phyloP scores from a whole-genome alignment of 2,329 filamentous ascomycete species.

The Coniochaeta pulveracea region DNA sequence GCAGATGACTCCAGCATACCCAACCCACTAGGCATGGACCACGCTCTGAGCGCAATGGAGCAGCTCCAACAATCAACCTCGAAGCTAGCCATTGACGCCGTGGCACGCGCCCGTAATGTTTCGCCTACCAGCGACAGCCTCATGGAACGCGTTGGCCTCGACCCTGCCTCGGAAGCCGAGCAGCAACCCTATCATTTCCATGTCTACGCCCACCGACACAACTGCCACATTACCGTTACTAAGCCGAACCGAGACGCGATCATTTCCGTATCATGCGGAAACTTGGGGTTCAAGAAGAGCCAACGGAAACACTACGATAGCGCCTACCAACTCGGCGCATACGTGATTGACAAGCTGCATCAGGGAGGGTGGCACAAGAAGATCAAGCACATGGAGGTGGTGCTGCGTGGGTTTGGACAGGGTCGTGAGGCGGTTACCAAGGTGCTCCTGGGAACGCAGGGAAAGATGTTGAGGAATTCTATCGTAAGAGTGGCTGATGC shows the following conservation, averaged over 20 bases:
- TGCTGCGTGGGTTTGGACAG: constrained; percentile 73
- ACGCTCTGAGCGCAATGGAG: constrained; percentile 3
- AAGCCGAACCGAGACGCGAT: constrained; percentile 70
- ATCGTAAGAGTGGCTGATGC: constrained; percentile 74
- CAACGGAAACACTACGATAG: constrained; percentile 78
- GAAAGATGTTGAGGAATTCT: constrained; percentile 59
- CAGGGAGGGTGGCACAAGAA: constrained; percentile 68
- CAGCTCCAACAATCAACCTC: constrained; percentile 1
- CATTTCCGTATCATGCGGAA: constrained; percentile 70
- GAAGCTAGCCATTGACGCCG: constrained; percentile 2
- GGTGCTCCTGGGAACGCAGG: constrained; percentile 78
- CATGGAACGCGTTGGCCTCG: constrained; percentile 14
- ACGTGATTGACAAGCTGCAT: constrained; percentile 73
- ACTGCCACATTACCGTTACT: constrained; percentile 86
- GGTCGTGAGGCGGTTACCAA: constrained; percentile 86
- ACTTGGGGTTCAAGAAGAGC: constrained; percentile 83
- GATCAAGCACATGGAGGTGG: constrained; percentile 68
- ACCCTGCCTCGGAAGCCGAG: constrained; percentile 22
- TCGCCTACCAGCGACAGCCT: constrained; percentile 3
- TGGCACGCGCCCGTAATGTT: constrained; percentile 5
- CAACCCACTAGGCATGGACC: too few relatives aligned
- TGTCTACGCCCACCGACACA: constrained; percentile 81
- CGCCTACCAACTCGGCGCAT: constrained; percentile 78
- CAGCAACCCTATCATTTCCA: constrained; percentile 73
- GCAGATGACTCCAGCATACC: too few relatives aligned